phyloP scores from a whole-genome alignment of 139 green algal genomes.

The Tetraselmis chui region DNA sequence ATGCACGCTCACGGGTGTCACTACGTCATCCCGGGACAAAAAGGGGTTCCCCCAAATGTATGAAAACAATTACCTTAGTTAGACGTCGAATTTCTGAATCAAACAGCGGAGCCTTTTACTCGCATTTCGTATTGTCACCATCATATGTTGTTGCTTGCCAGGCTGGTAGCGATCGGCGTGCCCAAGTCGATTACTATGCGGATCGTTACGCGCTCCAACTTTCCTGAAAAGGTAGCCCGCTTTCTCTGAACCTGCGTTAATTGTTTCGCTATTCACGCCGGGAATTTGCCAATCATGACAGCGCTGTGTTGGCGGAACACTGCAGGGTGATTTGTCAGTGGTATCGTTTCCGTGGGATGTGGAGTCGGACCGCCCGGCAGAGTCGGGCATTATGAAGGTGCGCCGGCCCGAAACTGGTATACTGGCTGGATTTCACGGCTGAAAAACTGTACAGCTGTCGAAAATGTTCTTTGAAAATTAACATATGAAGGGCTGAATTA shows the following conservation, averaged over 20 bases:
- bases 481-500: too few relatives aligned
- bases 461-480: too few relatives aligned
- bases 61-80: too few relatives aligned
- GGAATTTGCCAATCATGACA: not conserved
- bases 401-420: too few relatives aligned
- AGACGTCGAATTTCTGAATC: too few relatives aligned
- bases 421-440: too few relatives aligned
- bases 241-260: not conserved
- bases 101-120: too few relatives aligned
- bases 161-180: not conserved
- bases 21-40: too few relatives aligned
- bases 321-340: not conserved
- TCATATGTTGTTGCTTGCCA: not conserved
- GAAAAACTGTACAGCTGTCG: too few relatives aligned
- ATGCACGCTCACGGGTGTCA: too few relatives aligned
- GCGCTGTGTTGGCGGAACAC: not conserved
- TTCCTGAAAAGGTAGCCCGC: not conserved
- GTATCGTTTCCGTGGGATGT: not conserved
- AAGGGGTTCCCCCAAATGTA: too few relatives aligned
- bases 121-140: not conserved
- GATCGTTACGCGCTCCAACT: not conserved
- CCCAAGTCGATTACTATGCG: not conserved
- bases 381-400: not conserved
- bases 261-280: too few relatives aligned
- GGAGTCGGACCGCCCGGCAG: not conserved